Evolutionary conservation across 129 eudicot species (phyloP).

Genomic region (Flaveria linearis): DNA sequence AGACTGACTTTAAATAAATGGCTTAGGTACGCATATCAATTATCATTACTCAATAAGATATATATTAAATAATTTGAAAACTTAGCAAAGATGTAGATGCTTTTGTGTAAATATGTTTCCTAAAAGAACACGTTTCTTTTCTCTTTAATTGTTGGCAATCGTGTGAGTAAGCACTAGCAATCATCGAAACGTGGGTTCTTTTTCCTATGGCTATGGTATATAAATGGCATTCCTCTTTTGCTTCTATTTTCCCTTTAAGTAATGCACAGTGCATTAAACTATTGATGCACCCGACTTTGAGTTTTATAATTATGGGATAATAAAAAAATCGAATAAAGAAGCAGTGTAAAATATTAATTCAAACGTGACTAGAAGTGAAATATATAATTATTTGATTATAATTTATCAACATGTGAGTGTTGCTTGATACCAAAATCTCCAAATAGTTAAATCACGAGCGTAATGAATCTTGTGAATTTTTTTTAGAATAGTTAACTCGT

Average conservation of each 20-base stretch:
- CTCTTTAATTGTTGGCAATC: neutral
- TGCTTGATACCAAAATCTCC: no score
- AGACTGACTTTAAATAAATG: neutral
- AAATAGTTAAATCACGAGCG: no score
- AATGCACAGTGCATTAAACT: neutral
- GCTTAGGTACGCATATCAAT: neutral
- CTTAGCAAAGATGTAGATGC: neutral
- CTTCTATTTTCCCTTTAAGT: neutral
- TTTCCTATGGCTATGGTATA: neutral
- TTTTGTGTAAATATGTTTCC: neutral
- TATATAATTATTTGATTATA: no score
- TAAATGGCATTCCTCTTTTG: neutral
- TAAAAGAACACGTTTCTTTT: neutral
- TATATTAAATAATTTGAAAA: neutral
- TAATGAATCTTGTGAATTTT: no score
- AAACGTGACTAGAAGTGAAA: no score
- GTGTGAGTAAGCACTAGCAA: conserved; percentile 17
- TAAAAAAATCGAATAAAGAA: no score
- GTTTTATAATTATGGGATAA: no score
- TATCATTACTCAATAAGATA: no score
- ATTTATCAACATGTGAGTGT: no score
- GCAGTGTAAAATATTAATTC: no score
- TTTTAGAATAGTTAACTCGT: no score
- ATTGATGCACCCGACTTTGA: no score
- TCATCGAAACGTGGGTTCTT: conserved; percentile 11